Percentiles rank a stretch among this genome's conserved stretches.
Evolutionary conservation across 129 eudicot genomes (phyloP).

Genomic region (Tagetes patula): DNA sequence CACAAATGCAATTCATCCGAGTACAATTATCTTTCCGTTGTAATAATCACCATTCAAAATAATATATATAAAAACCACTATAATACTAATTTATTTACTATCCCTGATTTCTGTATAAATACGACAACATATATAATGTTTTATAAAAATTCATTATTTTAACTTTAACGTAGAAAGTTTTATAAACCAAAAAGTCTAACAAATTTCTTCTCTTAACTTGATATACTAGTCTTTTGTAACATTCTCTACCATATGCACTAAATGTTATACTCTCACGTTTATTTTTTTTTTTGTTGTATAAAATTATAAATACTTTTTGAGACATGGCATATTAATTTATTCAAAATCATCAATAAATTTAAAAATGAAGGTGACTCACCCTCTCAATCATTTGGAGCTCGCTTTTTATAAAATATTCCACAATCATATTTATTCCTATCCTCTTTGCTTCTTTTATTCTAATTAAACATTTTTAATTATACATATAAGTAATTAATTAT

Average conservation of each 20-base stretch:
- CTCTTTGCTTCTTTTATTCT: conserved; percentile 8
- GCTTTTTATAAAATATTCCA: conserved; percentile 16
- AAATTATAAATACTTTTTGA: background rate
- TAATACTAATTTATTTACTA: too few species aligned
- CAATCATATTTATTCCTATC: conserved; percentile 30
- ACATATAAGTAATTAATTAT: background rate
- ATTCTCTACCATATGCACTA: background rate
- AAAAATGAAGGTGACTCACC: conserved; percentile 12
- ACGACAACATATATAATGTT: too few species aligned
- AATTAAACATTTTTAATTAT: background rate
- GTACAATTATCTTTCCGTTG: too few species aligned
- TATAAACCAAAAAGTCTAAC: too few species aligned
- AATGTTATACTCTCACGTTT: background rate
- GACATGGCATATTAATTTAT: conserved; percentile 6
- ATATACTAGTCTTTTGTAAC: background rate
- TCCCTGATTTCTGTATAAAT: too few species aligned
- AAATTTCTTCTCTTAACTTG: too few species aligned
- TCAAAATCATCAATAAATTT: background rate
- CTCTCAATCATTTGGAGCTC: conserved; percentile 30
- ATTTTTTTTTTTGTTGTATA: too few species aligned
- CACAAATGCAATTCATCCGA: too few species aligned
- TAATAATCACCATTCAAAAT: too few species aligned
- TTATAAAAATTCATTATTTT: too few species aligned
- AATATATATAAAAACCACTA: too few species aligned
- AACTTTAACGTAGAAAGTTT: too few species aligned